Evolutionary conservation across 257 asterid species (phyloP).

Genomic region (Ophiorrhiza pumila): DNA sequence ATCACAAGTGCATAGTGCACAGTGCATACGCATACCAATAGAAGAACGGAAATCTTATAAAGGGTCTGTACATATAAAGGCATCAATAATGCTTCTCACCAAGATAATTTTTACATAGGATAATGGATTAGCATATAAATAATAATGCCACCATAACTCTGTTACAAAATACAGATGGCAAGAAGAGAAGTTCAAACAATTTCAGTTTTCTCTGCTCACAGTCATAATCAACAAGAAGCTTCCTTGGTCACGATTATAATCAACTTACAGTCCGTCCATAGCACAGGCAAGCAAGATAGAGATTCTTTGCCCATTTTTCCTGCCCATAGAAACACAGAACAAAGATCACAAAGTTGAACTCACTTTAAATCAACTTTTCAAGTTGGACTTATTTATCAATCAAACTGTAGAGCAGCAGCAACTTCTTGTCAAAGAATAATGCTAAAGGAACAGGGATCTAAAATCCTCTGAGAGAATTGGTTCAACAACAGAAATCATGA

Average conservation of each 20-base stretch:
- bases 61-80: not conserved
- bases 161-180: not conserved
- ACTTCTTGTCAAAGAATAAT: not conserved
- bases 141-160: not conserved
- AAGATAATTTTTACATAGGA: not conserved
- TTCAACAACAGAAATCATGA: not conserved
- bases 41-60: not conserved
- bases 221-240: not conserved
- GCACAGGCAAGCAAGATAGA: constrained; percentile 35
- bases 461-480: not conserved
- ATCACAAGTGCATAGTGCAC: too few species aligned
- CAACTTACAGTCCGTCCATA: constrained; percentile 33
- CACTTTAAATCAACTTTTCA: not conserved
- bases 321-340: not conserved
- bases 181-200: not conserved
- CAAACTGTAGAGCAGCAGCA: not conserved
- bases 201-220: not conserved
- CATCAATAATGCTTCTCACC: not conserved
- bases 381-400: not conserved
- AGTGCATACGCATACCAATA: not conserved
- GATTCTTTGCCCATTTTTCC: constrained; percentile 38
- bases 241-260: not conserved
- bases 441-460: not conserved
- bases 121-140: not conserved
- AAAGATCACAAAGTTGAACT: not conserved